Evolutionary conservation across 192 early-diverging fungal species (phyloP).

Genomic region (Backusella psychrophila): DNA sequence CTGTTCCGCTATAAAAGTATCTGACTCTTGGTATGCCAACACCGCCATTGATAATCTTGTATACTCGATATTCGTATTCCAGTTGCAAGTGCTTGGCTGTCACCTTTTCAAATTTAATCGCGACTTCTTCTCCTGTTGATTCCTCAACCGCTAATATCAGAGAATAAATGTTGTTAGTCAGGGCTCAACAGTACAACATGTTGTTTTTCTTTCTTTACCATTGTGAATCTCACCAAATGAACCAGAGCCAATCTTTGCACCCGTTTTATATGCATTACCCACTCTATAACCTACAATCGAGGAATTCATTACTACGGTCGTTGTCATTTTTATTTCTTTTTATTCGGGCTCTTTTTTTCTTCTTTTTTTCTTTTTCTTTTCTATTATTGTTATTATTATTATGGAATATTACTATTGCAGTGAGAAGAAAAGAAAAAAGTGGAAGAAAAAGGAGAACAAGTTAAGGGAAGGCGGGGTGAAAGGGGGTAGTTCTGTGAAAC

Average conservation of each 20-base stretch:
- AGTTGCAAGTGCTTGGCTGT: conserved; percentile 96
- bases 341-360: background rate
- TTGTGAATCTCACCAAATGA: conserved; percentile 98
- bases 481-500: background rate
- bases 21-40: conserved; percentile 86
- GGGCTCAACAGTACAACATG: background rate
- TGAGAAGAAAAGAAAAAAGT: background rate
- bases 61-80: conserved; percentile 95
- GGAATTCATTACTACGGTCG: conserved; percentile 1
- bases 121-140: conserved; percentile 93
- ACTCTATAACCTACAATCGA: conserved; percentile 63
- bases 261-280: conserved; percentile 90
- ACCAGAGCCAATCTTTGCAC: conserved; percentile 94
- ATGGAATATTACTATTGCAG: background rate
- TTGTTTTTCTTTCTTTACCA: conserved; percentile 46
- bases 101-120: conserved; percentile 92
- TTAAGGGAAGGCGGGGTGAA: background rate
- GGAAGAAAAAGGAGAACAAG: background rate
- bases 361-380: background rate
- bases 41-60: conserved; percentile 91
- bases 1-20: conserved; percentile 76
- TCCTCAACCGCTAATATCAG: conserved; percentile 66
- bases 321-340: background rate
- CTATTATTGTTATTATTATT: background rate
- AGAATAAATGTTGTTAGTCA: too few species aligned